Evolutionary conservation across 2,329 filamentous ascomycete genomes (phyloP).

Genomic region (Nemania abortiva): DNA sequence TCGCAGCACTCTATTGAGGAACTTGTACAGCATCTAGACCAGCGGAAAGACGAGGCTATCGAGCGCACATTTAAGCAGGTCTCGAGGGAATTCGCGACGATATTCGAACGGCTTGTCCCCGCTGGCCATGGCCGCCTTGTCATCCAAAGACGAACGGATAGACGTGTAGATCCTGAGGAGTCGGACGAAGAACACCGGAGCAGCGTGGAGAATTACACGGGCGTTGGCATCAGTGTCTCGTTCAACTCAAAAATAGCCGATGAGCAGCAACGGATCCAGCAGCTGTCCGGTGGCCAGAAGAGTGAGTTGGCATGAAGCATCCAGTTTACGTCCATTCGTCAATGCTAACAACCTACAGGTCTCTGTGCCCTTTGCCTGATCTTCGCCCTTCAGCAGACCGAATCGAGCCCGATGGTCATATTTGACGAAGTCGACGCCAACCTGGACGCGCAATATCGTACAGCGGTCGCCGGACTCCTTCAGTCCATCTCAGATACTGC

Average conservation of each 20-base stretch:
- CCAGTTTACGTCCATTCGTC: conserved; percentile 17
- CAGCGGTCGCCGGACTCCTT: conserved; percentile 91
- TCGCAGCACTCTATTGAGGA: conserved; percentile 91
- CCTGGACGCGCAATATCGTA: conserved; percentile 96
- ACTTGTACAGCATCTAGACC: conserved; percentile 90
- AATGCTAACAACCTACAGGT: conserved; percentile 63
- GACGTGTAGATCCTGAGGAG: conserved; percentile 71
- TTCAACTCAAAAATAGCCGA: conserved; percentile 97
- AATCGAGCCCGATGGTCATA: conserved; percentile 97
- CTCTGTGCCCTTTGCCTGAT: conserved; percentile 96
- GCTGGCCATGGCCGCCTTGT: conserved; percentile 91
- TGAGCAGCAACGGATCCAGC: conserved; percentile 97
- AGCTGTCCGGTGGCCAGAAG: conserved; percentile 97
- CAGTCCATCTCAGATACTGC: conserved; percentile 78
- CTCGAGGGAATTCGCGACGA: conserved; percentile 88
- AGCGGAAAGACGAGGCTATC: conserved; percentile 97
- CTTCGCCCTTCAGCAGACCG: conserved; percentile 98
- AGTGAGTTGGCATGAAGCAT: conserved; percentile 67
- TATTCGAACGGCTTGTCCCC: conserved; percentile 95
- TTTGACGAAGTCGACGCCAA: conserved; percentile 99
- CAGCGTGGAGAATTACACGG: conserved; percentile 92
- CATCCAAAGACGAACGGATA: conserved; percentile 90
- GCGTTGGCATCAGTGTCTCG: conserved; percentile 95
- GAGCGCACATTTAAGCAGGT: conserved; percentile 99
- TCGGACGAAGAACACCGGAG: conserved; percentile 76